phyloP scores from a whole-genome alignment of 2,329 filamentous ascomycete species.

The Fusarium hostae region DNA sequence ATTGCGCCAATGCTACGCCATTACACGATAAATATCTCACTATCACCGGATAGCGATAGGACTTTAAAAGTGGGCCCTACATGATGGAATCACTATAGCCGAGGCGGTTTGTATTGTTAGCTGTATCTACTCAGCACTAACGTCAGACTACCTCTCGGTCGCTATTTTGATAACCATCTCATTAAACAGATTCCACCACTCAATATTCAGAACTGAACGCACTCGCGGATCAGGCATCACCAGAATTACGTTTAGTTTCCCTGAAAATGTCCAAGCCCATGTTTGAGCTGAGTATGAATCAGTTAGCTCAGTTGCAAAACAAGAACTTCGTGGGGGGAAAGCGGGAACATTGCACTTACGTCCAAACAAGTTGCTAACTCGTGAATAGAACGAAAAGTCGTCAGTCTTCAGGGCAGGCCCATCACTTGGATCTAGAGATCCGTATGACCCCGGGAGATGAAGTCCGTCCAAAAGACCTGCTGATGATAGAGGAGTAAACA shows the following conservation, averaged over 20 bases:
- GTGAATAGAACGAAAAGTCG: slow-evolving; percentile 5
- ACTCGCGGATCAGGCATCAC: slow-evolving; percentile 6
- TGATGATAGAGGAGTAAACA: slow-evolving; percentile 9
- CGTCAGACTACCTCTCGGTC: not conserved
- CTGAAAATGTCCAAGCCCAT: slow-evolving; percentile 4
- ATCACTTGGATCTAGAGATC: not conserved
- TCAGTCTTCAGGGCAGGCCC: not conserved
- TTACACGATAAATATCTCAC: not conserved
- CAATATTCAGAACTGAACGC: not conserved
- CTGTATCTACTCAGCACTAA: not conserved
- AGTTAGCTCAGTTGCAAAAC: not conserved
- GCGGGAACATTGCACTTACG: not conserved
- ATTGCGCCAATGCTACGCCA: not conserved
- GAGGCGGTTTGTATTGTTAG: not conserved
- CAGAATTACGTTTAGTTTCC: not conserved
- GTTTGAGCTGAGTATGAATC: not conserved
- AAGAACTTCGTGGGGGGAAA: fast-evolving
- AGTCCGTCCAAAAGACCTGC: not conserved
- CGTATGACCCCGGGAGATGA: not conserved
- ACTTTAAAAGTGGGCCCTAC: not conserved
- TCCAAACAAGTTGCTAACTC: slow-evolving; percentile 4
- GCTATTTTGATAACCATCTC: not conserved
- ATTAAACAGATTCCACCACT: not conserved
- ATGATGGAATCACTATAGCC: too few relatives aligned
- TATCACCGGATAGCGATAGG: not conserved